These are phyloP conservation scores for Venturia effusa DNA, from an alignment of 2,329 filamentous ascomycete species.

Conservation along the genomic window DNA sequence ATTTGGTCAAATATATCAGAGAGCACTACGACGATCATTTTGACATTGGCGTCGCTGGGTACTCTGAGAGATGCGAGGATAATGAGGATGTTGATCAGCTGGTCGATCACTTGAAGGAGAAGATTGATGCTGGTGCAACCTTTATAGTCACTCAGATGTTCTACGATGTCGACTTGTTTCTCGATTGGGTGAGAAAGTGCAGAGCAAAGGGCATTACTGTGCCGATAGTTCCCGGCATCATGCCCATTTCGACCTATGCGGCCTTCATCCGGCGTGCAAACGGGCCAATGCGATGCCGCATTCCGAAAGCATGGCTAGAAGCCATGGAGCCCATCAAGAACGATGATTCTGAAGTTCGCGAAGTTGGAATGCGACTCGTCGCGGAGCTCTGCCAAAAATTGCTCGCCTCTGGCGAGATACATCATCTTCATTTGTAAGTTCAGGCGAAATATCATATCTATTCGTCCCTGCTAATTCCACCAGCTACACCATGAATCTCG, in stretches of 20 bases:
- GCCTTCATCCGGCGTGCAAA: constrained; percentile 83
- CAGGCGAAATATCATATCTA: neutral
- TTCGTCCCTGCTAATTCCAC: constrained; percentile 12
- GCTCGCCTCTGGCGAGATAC: constrained; percentile 68
- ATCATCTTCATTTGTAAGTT: constrained; percentile 68
- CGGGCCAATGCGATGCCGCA: constrained; percentile 69
- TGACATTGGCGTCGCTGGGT: constrained; percentile 93
- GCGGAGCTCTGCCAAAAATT: constrained; percentile 85
- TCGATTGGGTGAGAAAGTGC: constrained; percentile 80
- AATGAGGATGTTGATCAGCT: constrained; percentile 76
- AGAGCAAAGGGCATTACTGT: constrained; percentile 74
- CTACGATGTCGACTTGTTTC: constrained; percentile 92
- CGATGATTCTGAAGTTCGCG: constrained; percentile 83
- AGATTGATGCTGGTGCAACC: constrained; percentile 83
- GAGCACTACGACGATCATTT: constrained; percentile 78
- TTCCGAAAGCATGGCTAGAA: constrained; percentile 72
- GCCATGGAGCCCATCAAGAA: constrained; percentile 90
- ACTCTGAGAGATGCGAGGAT: constrained; percentile 91
- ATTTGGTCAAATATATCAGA: constrained; percentile 77
- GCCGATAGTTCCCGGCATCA: constrained; percentile 77
- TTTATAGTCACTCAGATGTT: constrained; percentile 99
- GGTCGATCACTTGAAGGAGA: constrained; percentile 90
- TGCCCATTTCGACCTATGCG: constrained; percentile 91
- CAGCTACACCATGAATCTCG: constrained; percentile 95
- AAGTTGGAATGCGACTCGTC: constrained; percentile 77